Percentiles rank a stretch among this genome's conserved stretches.
Conservation (phyloP, 805 yeast species). For the Teunomyces barrocoloradensis region DNA sequence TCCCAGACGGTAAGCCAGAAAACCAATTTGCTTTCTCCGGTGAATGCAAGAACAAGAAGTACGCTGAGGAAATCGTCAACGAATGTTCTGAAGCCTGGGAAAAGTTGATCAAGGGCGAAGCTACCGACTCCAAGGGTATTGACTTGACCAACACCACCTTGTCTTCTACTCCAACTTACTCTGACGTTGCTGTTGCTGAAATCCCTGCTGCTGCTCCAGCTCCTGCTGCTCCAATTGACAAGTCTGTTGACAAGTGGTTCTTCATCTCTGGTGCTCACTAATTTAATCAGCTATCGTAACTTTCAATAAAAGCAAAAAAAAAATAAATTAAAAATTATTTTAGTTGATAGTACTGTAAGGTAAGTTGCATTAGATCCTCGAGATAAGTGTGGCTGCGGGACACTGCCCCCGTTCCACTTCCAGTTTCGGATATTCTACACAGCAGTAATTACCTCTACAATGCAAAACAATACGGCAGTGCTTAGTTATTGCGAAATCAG, state of each 20-base stretch:
- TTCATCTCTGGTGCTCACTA: conserved; percentile 81
- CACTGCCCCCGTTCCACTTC: too few species aligned
- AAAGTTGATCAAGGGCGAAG: conserved; percentile 47
- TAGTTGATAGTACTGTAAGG: too few species aligned
- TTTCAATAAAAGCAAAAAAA: too few species aligned
- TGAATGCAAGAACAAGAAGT: conserved; percentile 53
- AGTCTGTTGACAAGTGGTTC: conserved; percentile 98
- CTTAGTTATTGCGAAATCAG: too few species aligned
- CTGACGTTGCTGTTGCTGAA: conserved; percentile 40
- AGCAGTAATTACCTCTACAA: too few species aligned
- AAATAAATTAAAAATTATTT: too few species aligned
- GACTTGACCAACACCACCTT: conserved; percentile 76
- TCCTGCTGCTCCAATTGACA: conserved; percentile 93
- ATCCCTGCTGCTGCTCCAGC: conserved; percentile 70
- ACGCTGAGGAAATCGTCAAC: conserved; percentile 57
- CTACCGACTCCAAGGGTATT: conserved; percentile 51
- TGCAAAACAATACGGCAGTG: too few species aligned
- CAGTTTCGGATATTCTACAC: too few species aligned
- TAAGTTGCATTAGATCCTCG: too few species aligned
- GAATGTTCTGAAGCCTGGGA: conserved; percentile 74
- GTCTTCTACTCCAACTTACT: conserved; percentile 51
- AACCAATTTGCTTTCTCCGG: conserved; percentile 77
- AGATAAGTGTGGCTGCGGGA: too few species aligned
- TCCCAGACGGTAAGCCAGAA: conserved; percentile 76
- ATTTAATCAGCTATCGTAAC: conserved; percentile 3